These are phyloP conservation scores for Pyrenophora teres DNA, from an alignment of 2,329 filamentous ascomycete species.

Conservation along the genomic window DNA sequence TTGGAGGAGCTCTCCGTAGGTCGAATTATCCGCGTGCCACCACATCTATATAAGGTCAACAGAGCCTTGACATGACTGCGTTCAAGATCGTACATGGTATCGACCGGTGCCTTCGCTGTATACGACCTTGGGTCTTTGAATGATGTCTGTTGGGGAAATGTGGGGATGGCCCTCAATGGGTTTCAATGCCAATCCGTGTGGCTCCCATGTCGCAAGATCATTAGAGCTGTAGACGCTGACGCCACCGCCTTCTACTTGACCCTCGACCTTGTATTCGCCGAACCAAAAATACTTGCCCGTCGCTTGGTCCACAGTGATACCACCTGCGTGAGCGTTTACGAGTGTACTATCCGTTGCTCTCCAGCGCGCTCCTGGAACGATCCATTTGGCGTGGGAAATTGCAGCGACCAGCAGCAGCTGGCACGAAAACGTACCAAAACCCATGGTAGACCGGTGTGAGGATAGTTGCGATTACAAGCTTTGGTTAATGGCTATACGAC, in stretches of 20 bases:
- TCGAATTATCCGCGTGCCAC: slow-evolving; percentile 66
- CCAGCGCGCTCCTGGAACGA: slow-evolving; percentile 66
- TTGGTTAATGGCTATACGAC: slow-evolving; percentile 11
- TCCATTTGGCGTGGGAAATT: slow-evolving; percentile 55
- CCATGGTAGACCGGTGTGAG: slow-evolving; percentile 15
- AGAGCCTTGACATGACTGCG: no score
- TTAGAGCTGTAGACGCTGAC: slow-evolving; percentile 63
- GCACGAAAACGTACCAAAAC: slow-evolving; percentile 23
- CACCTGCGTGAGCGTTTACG: slow-evolving; percentile 66
- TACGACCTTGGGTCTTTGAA: slow-evolving; percentile 66
- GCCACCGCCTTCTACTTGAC: slow-evolving; percentile 63
- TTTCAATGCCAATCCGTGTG: slow-evolving; percentile 60
- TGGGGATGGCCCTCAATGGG: slow-evolving; percentile 61
- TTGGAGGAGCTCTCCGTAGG: slow-evolving; percentile 62
- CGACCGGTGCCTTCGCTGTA: slow-evolving; percentile 60
- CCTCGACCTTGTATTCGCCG: slow-evolving; percentile 65
- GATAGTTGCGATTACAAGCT: slow-evolving; percentile 1
- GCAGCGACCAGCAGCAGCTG: slow-evolving; percentile 31
- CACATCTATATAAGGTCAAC: slow-evolving; percentile 51
- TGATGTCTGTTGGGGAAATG: slow-evolving; percentile 61
- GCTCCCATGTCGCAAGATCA: slow-evolving; percentile 64
- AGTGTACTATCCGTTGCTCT: slow-evolving; percentile 63
- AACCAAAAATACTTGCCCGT: slow-evolving; percentile 64
- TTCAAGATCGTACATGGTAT: slow-evolving; percentile 56
- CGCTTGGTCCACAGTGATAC: slow-evolving; percentile 58